phyloP scores from a whole-genome alignment of 495 filamentous ascomycete genomes.

The Jackrogersella multiformis region DNA sequence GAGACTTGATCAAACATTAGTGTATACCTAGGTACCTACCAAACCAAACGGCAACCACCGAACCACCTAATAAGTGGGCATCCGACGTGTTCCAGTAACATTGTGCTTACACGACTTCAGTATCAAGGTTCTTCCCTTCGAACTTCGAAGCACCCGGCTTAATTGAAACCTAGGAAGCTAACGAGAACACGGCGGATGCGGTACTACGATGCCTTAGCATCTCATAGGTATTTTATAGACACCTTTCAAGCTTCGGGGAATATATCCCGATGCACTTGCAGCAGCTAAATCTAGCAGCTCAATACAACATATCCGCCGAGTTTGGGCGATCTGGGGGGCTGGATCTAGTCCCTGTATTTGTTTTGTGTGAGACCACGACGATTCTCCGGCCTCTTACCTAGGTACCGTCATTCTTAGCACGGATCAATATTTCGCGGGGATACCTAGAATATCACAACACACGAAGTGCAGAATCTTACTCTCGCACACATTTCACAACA shows the following conservation, averaged over 20 bases:
- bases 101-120: neutral
- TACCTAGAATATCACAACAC: conserved; percentile 16
- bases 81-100: neutral
- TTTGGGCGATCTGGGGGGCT: conserved; percentile 21
- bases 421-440: conserved; percentile 6
- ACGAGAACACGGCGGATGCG: neutral
- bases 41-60: neutral
- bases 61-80: conserved; percentile 5
- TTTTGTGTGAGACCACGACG: conserved; percentile 24
- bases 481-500: neutral
- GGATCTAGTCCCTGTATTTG: conserved; percentile 5
- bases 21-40: no score
- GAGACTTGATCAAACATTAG: neutral
- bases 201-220: conserved; percentile 8
- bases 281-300: conserved; percentile 34
- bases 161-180: neutral
- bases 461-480: neutral
- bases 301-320: neutral
- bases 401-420: neutral
- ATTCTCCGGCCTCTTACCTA: neutral
- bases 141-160: neutral
- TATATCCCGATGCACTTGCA: conserved; percentile 28
- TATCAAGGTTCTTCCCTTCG: neutral
- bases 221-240: conserved; percentile 1
- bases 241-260: conserved; percentile 2